A percentile compares a stretch with the other conserved stretches of the same genome.
Conservation (phyloP, 176 grass and related monocot genomes). For the Melocanna baccifera region DNA sequence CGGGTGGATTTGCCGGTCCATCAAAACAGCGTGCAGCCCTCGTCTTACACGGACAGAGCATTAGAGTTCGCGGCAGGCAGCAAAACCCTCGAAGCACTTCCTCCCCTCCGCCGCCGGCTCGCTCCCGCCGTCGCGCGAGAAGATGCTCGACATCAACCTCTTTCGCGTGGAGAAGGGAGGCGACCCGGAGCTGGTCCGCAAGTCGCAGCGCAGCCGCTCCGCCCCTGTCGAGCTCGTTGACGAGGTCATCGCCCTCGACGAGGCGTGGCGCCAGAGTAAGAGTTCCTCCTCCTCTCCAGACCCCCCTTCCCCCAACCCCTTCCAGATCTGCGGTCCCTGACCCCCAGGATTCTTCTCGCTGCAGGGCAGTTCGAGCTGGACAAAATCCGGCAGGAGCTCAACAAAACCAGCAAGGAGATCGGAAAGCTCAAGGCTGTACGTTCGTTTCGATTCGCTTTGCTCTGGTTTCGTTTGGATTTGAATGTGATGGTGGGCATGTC, state of each 20-base stretch:
- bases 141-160: slow-evolving; percentile 85
- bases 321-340: background rate
- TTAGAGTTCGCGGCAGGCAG: background rate
- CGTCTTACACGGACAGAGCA: background rate
- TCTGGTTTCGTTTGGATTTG: background rate
- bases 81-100: background rate
- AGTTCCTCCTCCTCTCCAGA: background rate
- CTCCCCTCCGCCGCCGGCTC: background rate
- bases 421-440: slow-evolving; percentile 76
- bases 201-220: slow-evolving; percentile 69
- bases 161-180: slow-evolving; percentile 77
- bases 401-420: slow-evolving; percentile 82
- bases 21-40: background rate
- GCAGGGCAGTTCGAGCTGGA: slow-evolving; percentile 87
- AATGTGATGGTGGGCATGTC: background rate
- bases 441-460: background rate
- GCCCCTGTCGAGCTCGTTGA: slow-evolving; percentile 66
- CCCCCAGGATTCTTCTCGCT: background rate
- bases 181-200: slow-evolving; percentile 60
- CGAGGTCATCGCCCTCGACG: slow-evolving; percentile 76
- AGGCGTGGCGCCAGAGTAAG: slow-evolving; percentile 79
- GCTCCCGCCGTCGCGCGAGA: background rate
- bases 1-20: no score
- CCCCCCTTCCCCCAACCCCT: background rate
- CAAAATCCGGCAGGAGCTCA: slow-evolving; percentile 67